Conservation (phyloP, 345 rosid species). For the Hypericum perforatum region DNA sequence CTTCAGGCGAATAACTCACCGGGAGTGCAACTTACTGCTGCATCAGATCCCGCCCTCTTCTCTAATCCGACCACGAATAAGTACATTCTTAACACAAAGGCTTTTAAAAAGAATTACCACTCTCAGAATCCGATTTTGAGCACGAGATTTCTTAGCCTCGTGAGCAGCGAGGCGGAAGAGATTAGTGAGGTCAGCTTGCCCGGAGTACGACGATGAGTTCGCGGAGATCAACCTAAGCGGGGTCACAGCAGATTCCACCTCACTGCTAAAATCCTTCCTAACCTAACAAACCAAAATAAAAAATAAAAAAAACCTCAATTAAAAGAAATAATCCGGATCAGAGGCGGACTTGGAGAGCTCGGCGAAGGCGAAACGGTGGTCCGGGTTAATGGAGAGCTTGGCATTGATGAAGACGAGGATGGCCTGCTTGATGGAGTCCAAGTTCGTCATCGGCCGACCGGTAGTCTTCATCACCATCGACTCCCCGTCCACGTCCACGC, state of each 20-base stretch:
- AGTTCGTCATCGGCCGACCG: conserved; percentile 60
- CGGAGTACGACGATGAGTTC: conserved; percentile 43
- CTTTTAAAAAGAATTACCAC: conserved; percentile 45
- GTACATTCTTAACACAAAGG: not conserved
- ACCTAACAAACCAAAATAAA: no score
- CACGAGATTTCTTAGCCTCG: no score
- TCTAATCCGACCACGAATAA: no score
- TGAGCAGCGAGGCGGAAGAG: conserved; percentile 59
- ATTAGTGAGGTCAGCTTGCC: conserved; percentile 79
- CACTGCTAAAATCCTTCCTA: conserved; percentile 70
- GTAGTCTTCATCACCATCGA: conserved; percentile 63
- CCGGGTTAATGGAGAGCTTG: conserved; percentile 80
- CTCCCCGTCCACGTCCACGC: conserved; percentile 66
- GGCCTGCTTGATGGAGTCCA: conserved; percentile 68
- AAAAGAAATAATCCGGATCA: no score
- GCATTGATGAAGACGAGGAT: conserved; percentile 66
- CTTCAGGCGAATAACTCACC: no score
- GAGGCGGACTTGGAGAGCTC: conserved; percentile 68
- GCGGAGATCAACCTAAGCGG: conserved; percentile 54
- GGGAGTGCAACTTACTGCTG: no score
- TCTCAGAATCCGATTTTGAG: conserved; percentile 67
- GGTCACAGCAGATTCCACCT: conserved; percentile 52
- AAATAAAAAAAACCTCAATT: no score
- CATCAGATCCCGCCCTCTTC: no score
- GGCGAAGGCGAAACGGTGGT: conserved; percentile 91